A percentile compares a stretch with the other conserved stretches of the same genome.
phyloP scores from a whole-genome alignment of 2,329 filamentous ascomycete species.

The Cryphonectria nitschkei region DNA sequence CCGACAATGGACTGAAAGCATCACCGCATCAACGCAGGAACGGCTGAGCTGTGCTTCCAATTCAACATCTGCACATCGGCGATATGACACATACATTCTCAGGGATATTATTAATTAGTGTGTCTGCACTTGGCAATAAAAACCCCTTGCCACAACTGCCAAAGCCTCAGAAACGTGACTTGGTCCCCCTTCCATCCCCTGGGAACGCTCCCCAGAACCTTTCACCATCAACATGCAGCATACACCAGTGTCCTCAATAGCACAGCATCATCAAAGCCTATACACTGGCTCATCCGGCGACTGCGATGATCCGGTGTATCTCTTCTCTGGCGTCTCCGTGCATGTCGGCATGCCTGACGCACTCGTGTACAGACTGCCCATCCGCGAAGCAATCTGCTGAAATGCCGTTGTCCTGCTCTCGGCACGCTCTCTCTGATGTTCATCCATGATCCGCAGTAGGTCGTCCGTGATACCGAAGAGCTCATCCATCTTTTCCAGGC shows the following conservation, averaged over 20 bases:
- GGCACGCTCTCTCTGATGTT: slow-evolving; percentile 20
- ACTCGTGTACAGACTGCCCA: not conserved
- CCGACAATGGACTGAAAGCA: not conserved
- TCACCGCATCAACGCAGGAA: not conserved
- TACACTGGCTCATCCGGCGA: slow-evolving; percentile 15
- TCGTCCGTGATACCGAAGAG: slow-evolving; percentile 63
- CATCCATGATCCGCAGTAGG: slow-evolving; percentile 37
- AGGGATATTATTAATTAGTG: not conserved
- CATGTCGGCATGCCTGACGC: not conserved
- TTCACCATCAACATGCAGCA: not conserved
- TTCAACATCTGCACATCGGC: slow-evolving; percentile 9
- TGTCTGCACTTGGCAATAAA: not conserved
- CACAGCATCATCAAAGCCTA: not conserved
- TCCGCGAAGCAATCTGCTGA: not conserved
- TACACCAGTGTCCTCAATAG: not conserved
- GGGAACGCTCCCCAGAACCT: not conserved
- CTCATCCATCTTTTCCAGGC: slow-evolving; percentile 68
- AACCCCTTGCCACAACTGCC: not conserved
- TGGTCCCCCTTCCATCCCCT: not conserved
- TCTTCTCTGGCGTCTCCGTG: slow-evolving; percentile 1
- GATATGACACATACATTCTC: not conserved
- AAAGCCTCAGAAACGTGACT: not conserved
- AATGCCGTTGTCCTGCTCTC: slow-evolving; percentile 17
- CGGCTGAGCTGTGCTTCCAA: not conserved
- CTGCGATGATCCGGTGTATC: slow-evolving; percentile 3